Evolutionary conservation across 495 filamentous ascomycete genomes (phyloP).

Genomic region (Pseudotulostoma volvatum): DNA sequence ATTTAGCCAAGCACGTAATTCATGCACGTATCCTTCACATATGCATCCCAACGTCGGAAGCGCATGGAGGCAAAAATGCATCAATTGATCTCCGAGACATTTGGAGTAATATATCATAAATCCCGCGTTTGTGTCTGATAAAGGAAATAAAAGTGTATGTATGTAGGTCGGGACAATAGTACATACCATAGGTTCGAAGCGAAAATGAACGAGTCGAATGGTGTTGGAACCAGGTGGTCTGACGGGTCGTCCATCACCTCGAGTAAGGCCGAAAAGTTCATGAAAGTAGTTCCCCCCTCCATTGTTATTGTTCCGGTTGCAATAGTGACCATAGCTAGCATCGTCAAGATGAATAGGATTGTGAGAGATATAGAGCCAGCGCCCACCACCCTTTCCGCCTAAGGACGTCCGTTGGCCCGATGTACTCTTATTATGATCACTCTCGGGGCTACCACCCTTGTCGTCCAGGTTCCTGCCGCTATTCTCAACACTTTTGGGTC

Average conservation of each 20-base stretch:
- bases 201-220: conserved; percentile 61
- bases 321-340: too few species aligned
- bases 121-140: too few species aligned
- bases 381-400: conserved; percentile 70
- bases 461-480: conserved; percentile 5
- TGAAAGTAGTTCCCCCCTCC: conserved; percentile 8
- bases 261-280: conserved; percentile 19
- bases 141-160: too few species aligned
- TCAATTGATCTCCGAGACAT: too few species aligned
- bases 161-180: too few species aligned
- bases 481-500: conserved; percentile 12
- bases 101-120: too few species aligned
- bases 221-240: conserved; percentile 9
- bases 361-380: conserved; percentile 82
- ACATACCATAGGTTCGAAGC: conserved; percentile 94
- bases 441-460: conserved; percentile 2
- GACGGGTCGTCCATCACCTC: conserved; percentile 17
- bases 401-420: conserved; percentile 22
- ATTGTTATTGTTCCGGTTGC: too few species aligned
- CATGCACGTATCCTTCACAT: neutral
- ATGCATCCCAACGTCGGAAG: conserved; percentile 15
- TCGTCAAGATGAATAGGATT: conserved; percentile 36
- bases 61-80: too few species aligned
- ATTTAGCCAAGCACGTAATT: too few species aligned
- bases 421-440: conserved; percentile 7